Conservation (phyloP, 768 basidiomycete genomes). For the Trametes punicea region DNA sequence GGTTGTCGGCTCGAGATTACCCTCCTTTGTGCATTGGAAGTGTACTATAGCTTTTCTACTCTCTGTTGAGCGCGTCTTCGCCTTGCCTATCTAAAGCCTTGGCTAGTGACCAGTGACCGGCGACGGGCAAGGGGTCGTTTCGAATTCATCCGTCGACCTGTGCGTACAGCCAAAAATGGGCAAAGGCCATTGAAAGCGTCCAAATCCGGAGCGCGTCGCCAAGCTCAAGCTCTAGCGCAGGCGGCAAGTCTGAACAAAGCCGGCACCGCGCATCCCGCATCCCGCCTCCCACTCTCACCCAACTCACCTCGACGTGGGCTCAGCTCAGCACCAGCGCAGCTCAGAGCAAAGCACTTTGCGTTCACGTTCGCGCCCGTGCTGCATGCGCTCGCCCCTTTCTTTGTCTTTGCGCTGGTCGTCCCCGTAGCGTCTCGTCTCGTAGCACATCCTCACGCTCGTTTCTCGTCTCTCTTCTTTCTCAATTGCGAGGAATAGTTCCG, state of each 20-base stretch:
- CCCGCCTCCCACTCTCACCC: too few species aligned
- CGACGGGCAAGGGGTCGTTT: not conserved
- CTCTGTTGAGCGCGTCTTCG: not conserved
- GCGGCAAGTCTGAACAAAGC: not conserved
- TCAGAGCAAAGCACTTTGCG: not conserved
- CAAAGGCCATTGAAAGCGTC: not conserved
- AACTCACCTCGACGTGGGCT: too few species aligned
- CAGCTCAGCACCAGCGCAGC: not conserved
- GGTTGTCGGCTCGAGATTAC: not conserved
- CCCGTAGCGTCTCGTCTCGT: constrained; percentile 22
- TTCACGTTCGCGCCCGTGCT: not conserved
- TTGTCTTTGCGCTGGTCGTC: constrained; percentile 12
- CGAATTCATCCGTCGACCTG: not conserved
- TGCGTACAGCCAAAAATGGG: not conserved
- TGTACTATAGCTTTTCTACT: constrained; percentile 15
- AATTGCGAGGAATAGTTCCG: constrained; percentile 24
- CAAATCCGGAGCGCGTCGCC: not conserved
- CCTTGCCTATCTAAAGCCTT: constrained; percentile 1
- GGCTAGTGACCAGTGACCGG: not conserved
- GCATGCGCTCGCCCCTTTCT: constrained; percentile 4
- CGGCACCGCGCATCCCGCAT: not conserved
- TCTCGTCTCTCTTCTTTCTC: constrained; percentile 26
- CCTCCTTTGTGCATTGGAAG: constrained; percentile 16
- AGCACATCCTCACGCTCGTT: constrained; percentile 13
- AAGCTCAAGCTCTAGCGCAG: not conserved